Percentiles rank a stretch among this genome's conserved stretches.
Conservation (phyloP, 1,284 basidiomycete genomes). For the Ustilago shanxiensis region DNA sequence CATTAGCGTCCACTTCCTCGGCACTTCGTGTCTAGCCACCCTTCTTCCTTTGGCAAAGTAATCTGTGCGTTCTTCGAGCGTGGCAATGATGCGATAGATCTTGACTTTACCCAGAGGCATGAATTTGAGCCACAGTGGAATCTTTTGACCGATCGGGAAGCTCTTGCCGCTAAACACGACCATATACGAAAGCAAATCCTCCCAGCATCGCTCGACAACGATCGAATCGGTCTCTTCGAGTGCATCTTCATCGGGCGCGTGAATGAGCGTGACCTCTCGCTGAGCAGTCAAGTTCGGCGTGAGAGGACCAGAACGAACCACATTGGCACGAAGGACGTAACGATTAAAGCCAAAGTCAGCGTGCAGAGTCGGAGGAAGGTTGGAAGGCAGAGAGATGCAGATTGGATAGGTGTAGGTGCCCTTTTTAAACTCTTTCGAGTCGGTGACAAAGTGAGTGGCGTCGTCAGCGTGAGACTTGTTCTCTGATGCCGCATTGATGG, state of each 20-base stretch:
- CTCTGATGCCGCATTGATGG: constrained; percentile 7
- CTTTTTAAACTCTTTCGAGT: constrained; percentile 91
- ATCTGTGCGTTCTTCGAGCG: constrained; percentile 80
- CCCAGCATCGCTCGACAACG: constrained; percentile 91
- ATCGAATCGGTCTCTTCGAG: constrained; percentile 83
- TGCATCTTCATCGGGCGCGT: constrained; percentile 75
- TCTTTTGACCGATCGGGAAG: constrained; percentile 78
- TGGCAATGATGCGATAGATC: constrained; percentile 81
- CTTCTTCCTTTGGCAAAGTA: constrained; percentile 72
- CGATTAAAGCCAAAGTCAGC: constrained; percentile 83
- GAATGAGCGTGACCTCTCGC: constrained; percentile 82
- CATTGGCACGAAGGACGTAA: constrained; percentile 86
- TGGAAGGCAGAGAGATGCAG: constrained; percentile 85
- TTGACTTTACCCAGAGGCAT: constrained; percentile 86
- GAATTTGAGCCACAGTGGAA: constrained; percentile 85
- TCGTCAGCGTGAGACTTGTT: constrained; percentile 21
- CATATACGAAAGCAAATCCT: constrained; percentile 84
- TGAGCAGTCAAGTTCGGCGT: constrained; percentile 80
- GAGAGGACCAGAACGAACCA: constrained; percentile 85
- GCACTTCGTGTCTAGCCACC: constrained; percentile 82
- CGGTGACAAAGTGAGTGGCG: constrained; percentile 63
- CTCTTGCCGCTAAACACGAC: constrained; percentile 82
- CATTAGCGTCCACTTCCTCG: constrained; percentile 79
- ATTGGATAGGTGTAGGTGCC: constrained; percentile 95
- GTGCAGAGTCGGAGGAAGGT: constrained; percentile 83